These are phyloP conservation scores for Malassezia globosa DNA, from an alignment of 1,284 basidiomycete species.

Conservation along the genomic window DNA sequence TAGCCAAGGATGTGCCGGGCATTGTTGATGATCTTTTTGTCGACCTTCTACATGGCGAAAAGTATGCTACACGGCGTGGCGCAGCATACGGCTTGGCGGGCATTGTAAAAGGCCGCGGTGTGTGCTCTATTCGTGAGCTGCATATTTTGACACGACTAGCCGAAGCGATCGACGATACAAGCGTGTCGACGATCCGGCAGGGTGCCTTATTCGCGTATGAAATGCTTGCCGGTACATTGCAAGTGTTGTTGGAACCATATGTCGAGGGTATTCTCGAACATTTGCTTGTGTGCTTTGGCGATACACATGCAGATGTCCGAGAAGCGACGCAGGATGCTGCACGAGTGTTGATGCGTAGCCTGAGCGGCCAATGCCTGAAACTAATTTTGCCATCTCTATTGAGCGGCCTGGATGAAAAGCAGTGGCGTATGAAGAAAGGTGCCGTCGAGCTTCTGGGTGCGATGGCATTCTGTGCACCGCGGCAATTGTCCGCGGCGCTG, in stretches of 20 bases:
- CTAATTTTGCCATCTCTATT: constrained; percentile 81
- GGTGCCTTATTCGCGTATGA: constrained; percentile 93
- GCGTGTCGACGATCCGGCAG: constrained; percentile 71
- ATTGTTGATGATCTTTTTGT: constrained; percentile 62
- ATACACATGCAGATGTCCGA: constrained; percentile 73
- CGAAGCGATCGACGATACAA: constrained; percentile 77
- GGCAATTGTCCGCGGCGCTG: constrained; percentile 83
- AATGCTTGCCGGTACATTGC: constrained; percentile 66
- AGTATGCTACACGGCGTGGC: constrained; percentile 82
- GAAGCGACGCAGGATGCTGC: constrained; percentile 90
- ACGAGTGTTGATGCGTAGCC: constrained; percentile 83
- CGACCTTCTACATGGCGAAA: constrained; percentile 52
- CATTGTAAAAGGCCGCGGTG: constrained; percentile 76
- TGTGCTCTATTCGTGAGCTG: constrained; percentile 73
- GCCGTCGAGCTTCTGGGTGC: constrained; percentile 95
- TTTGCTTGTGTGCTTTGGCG: constrained; percentile 82
- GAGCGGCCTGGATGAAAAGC: constrained; percentile 88
- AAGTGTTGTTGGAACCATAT: constrained; percentile 87
- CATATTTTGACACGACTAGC: constrained; percentile 64
- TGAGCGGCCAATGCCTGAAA: constrained; percentile 61
- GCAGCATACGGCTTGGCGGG: constrained; percentile 94
- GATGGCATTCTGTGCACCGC: constrained; percentile 97
- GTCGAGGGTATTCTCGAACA: constrained; percentile 72
- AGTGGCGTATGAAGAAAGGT: constrained; percentile 97
- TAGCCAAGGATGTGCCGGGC: constrained; percentile 53